phyloP scores from a whole-genome alignment of 306 rosid species.

The Notholithocarpus densiflorus region DNA sequence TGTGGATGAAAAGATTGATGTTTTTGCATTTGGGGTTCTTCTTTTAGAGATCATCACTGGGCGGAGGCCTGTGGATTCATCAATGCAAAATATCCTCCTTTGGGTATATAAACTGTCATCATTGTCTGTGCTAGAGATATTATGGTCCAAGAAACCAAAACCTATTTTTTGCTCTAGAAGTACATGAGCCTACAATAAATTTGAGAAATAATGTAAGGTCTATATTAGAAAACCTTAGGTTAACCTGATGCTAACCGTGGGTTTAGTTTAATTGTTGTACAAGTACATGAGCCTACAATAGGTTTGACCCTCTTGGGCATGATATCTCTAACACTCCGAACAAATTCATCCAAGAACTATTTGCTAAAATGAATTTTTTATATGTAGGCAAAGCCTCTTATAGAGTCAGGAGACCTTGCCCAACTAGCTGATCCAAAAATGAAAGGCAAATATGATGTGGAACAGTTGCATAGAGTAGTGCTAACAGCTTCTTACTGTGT shows the following conservation, averaged over 20 bases:
- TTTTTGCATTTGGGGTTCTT: conserved; percentile 79
- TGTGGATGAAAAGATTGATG: conserved; percentile 91
- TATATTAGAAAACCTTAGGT: too few species aligned
- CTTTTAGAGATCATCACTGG: conserved; percentile 88
- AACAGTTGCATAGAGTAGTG: conserved; percentile 55
- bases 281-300: too few species aligned
- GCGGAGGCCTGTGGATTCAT: conserved; percentile 82
- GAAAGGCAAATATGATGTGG: conserved; percentile 60
- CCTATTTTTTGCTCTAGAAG: too few species aligned
- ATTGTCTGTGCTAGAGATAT: neutral
- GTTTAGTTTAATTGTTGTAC: too few species aligned
- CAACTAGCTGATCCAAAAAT: conserved; percentile 68
- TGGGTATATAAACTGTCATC: conserved; percentile 54
- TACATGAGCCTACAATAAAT: too few species aligned
- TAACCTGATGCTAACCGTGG: too few species aligned
- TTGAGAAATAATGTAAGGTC: too few species aligned
- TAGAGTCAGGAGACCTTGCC: conserved; percentile 74
- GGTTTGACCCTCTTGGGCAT: too few species aligned
- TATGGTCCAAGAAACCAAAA: too few species aligned
- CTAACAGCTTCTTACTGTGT: conserved; percentile 84
- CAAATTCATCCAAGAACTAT: neutral
- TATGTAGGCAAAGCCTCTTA: conserved; percentile 70
- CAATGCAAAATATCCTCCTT: conserved; percentile 73
- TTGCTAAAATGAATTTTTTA: neutral
- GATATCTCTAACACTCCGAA: too few species aligned